phyloP scores from a whole-genome alignment of 176 grass and related monocot species.

The Aegilops speltoides region DNA sequence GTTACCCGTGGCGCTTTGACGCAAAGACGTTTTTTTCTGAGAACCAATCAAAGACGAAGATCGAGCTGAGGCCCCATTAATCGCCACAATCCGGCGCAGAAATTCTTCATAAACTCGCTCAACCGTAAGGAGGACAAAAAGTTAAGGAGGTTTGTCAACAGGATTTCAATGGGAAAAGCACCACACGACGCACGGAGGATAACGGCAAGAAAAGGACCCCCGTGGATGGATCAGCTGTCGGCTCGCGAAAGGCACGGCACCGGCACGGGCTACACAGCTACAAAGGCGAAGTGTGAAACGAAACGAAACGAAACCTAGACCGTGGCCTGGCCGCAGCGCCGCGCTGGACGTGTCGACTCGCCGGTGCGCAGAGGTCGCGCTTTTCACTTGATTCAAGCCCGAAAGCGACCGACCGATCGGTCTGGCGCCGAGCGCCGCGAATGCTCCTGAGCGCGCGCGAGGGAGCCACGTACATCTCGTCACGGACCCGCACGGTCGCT shows the following conservation, averaged over 20 bases:
- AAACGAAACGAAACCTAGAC: not conserved
- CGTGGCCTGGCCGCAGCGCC: not conserved
- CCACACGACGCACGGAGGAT: not conserved
- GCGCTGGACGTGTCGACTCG: not conserved
- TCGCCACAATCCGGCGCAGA: too few relatives aligned
- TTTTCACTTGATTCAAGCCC: not conserved
- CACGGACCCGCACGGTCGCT: not conserved
- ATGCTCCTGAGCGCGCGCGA: not conserved
- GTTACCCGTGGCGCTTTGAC: not conserved
- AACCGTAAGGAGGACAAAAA: not conserved
- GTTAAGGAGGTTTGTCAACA: not conserved
- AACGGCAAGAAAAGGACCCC: not conserved
- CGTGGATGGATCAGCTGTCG: not conserved
- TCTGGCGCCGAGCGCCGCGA: not conserved
- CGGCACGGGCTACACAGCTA: too few relatives aligned
- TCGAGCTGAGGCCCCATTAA: not conserved
- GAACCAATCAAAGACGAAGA: not conserved
- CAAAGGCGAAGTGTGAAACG: not conserved
- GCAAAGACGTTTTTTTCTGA: not conserved
- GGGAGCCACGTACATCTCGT: not conserved
- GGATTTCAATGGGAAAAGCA: slow-evolving; percentile 18
- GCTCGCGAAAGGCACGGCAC: not conserved
- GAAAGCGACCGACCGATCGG: not conserved
- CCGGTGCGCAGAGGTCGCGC: not conserved
- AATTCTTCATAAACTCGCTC: not conserved